Percentiles rank a stretch among this genome's conserved stretches.
phyloP scores from a whole-genome alignment of 306 rosid genomes.

The Notholithocarpus densiflorus region DNA sequence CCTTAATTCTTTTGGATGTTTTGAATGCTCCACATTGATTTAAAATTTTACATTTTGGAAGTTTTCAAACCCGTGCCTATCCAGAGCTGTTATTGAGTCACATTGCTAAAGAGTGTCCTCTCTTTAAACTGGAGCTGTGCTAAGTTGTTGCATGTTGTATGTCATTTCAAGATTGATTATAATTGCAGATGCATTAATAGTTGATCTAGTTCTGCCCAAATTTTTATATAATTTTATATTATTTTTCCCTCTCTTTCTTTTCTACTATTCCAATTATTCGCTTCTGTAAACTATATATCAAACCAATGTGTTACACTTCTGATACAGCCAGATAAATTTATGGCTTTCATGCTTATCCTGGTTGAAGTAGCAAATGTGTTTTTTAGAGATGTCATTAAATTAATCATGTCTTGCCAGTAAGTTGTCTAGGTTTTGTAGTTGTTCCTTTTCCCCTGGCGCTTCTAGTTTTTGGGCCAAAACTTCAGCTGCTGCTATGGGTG shows the following conservation, averaged over 20 bases:
- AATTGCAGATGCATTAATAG: background rate
- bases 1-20: background rate
- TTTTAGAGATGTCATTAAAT: background rate
- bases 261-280: background rate
- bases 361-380: background rate
- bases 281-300: background rate
- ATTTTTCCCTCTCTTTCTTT: background rate
- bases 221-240: background rate
- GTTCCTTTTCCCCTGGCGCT: background rate
- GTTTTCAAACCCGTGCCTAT: background rate
- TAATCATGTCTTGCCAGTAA: background rate
- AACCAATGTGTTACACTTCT: background rate
- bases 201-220: background rate
- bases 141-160: background rate
- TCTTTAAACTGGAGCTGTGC: background rate
- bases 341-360: background rate
- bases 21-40: background rate
- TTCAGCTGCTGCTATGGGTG: constrained; percentile 4
- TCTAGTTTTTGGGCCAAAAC: constrained; percentile 2
- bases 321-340: background rate
- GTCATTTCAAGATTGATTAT: background rate
- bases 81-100: background rate
- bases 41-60: background rate
- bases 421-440: background rate
- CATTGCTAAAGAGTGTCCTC: too few relatives aligned